Evolutionary conservation across 2,329 filamentous ascomycete species (phyloP), one percentile per base, ranked within the genome.

Genomic region (Westerdykella sp.): DNA sequence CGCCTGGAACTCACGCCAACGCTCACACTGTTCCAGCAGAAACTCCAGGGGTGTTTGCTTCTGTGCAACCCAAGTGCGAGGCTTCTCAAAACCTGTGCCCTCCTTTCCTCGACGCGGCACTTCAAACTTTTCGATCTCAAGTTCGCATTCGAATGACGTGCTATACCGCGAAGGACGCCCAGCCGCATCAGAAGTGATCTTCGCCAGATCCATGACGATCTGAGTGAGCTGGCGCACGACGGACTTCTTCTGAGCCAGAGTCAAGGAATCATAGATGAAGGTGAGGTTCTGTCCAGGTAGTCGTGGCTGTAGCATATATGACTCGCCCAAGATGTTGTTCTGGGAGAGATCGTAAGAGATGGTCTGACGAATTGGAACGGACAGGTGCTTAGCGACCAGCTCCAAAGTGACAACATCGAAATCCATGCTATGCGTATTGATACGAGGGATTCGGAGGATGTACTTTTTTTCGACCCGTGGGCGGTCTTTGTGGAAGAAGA

Each of bases 241-340:
- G 28, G 11, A 44, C 21, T 40, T 32, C 14, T 40, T 44, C 31
- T 57, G 52, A 2, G 36, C 40, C 14, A 35, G 22, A 7, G 42
- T 53, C 6, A 54, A 28, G 0, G 21, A 18, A 5, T 34, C 6
- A 45, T 28, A 46, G n/a, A 49, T 7, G 1, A 31, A 3, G 11
- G 13, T 7, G 1, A 47, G 41, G 13, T 31, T 22, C 1, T 41
- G 25, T 11, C 54, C 50, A 6, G 38, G 40, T 2, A 55, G 39
- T n/a, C 52, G 45, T 16, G 43, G 23, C 22, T 50, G 50, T 22
- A 53, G 28, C 42, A 50, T 48, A 15, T 48, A 55, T 0, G 31
- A 25, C 5, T 34, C 28, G 13, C 2, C 34, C 4, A 44, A 28
- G 6, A 4, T 18, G 40, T 44, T 49, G n/a, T 35, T 25, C 4